Evolutionary conservation across 805 yeast species (phyloP).

Genomic region (Kluyveromyces lactis): DNA sequence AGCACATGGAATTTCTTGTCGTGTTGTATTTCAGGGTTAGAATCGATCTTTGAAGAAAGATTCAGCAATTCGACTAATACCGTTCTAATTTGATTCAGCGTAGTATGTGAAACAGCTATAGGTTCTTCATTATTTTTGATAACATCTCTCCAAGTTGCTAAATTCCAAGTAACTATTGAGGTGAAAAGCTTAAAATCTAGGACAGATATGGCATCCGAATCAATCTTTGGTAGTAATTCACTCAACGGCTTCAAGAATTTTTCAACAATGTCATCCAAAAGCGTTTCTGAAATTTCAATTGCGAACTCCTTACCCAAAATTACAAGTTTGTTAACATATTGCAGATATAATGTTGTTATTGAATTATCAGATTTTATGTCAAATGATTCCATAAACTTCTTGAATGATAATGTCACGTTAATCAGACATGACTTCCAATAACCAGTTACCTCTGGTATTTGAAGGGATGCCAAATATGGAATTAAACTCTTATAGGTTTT

Average conservation of each 20-base stretch:
- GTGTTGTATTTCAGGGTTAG: constrained; percentile 1
- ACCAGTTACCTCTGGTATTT: constrained; percentile 18
- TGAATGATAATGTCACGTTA: constrained; percentile 15
- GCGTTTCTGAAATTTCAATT: constrained; percentile 17
- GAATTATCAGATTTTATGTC: constrained; percentile 9
- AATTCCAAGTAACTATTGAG: constrained; percentile 21
- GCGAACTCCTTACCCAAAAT: constrained; percentile 21
- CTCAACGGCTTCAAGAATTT: constrained; percentile 14
- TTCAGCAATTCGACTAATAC: constrained; percentile 8
- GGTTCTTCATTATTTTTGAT: constrained; percentile 9
- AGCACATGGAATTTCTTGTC: background rate
- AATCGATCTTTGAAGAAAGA: constrained; percentile 6
- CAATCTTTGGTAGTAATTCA: constrained; percentile 5
- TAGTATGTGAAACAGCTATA: constrained; percentile 3
- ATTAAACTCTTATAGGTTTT: constrained; percentile 14
- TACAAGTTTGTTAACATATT: constrained; percentile 23
- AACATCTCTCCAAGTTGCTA: constrained; percentile 24
- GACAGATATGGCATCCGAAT: constrained; percentile 9
- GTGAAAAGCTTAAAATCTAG: constrained; percentile 22
- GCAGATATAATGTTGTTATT: constrained; percentile 12
- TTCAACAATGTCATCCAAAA: constrained; percentile 13
- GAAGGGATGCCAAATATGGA: constrained; percentile 14
- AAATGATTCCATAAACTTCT: constrained; percentile 17
- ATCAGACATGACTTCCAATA: constrained; percentile 19
- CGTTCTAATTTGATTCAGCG: constrained; percentile 2